Conservation (phyloP, 2,329 filamentous ascomycete species). For the Fusarium sp. region DNA sequence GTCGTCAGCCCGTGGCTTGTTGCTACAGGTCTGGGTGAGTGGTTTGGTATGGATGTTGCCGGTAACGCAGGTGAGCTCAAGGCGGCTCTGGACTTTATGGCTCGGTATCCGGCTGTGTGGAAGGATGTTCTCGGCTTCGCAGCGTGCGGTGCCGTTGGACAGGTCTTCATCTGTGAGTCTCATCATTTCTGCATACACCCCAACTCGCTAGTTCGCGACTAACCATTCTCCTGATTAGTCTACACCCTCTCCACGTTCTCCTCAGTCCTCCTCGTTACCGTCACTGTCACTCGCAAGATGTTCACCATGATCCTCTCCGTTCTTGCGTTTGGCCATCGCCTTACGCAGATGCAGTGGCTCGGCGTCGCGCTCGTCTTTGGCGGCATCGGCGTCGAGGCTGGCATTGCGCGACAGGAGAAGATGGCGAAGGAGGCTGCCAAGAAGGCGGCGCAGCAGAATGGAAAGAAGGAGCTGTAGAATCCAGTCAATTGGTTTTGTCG, state of each 20-base stretch:
- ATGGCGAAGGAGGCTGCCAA: constrained; percentile 76
- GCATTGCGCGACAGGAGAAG: constrained; percentile 85
- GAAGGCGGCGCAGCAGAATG: constrained; percentile 44
- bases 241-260: constrained; percentile 94
- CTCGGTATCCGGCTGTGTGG: constrained; percentile 80
- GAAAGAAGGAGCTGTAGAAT: constrained; percentile 47
- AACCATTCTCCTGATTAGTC: constrained; percentile 57
- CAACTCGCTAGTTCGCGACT: constrained; percentile 4
- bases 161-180: constrained; percentile 88
- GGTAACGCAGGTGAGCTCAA: constrained; percentile 78
- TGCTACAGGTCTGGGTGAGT: constrained; percentile 68
- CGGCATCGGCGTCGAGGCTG: constrained; percentile 89
- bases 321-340: constrained; percentile 88
- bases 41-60: constrained; percentile 71
- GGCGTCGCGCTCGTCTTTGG: constrained; percentile 94
- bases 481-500: background rate
- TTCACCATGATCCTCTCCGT: constrained; percentile 98
- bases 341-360: constrained; percentile 90
- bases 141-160: constrained; percentile 88
- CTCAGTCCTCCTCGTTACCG: constrained; percentile 89
- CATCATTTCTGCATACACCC: background rate
- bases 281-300: constrained; percentile 99
- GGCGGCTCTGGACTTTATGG: constrained; percentile 83
- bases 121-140: constrained; percentile 91
- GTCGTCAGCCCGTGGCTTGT: constrained; percentile 82